Conservation (phyloP, 2,329 filamentous ascomycete genomes). For the Colletotrichum endophyticum region DNA sequence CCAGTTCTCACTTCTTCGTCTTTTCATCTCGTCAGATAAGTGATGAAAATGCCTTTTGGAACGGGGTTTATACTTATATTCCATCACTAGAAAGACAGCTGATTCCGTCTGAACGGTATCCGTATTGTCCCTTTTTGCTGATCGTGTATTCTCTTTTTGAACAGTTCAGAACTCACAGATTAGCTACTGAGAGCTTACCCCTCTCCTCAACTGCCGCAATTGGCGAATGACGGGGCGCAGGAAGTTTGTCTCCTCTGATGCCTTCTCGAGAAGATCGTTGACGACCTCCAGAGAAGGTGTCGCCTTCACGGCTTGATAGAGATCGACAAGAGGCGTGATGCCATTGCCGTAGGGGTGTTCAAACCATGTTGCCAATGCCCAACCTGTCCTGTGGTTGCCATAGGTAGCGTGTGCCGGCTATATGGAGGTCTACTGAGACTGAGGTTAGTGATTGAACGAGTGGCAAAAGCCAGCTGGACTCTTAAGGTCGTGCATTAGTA, state of each 20-base stretch:
- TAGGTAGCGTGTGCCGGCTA: not conserved
- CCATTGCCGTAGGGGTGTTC: not conserved
- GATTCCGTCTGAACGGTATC: too few species aligned
- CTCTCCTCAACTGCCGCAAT: not conserved
- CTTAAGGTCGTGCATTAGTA: not conserved
- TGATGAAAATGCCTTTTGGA: too few species aligned
- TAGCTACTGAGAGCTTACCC: accelerated
- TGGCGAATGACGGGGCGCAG: not conserved
- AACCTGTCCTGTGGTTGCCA: accelerated
- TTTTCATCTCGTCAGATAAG: too few species aligned
- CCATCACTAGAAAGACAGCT: too few species aligned
- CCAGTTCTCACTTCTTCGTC: too few species aligned
- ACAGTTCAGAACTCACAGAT: accelerated
- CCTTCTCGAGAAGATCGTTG: accelerated
- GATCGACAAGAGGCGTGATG: accelerated
- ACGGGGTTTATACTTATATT: too few species aligned
- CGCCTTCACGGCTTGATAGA: not conserved
- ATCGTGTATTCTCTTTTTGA: not conserved
- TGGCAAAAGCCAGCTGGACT: not conserved
- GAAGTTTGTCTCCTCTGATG: accelerated
- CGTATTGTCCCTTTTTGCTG: too few species aligned
- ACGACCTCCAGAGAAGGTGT: accelerated
- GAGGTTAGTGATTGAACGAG: accelerated
- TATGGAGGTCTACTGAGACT: not conserved
- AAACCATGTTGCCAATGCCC: not conserved